A percentile compares a stretch with the other conserved stretches of the same genome.
Evolutionary conservation across 352 stramenopile genomes (phyloP).

Genomic region (Phytophthora aleatoria): DNA sequence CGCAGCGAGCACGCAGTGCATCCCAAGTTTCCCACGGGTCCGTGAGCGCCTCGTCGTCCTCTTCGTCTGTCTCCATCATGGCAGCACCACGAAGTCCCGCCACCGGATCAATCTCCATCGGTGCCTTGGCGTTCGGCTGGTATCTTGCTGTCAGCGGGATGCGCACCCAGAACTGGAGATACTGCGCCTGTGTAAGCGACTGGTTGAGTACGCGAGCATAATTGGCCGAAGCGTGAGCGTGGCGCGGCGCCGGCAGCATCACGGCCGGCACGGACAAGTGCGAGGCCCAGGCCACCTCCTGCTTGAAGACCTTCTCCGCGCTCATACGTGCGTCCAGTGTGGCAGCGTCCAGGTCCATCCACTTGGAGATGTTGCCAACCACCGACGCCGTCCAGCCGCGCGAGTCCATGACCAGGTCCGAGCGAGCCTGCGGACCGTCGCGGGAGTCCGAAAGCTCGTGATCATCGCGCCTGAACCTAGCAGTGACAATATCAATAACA

Average conservation of each 20-base stretch:
- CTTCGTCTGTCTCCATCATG: slow-evolving; percentile 33
- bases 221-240: slow-evolving; percentile 58
- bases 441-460: slow-evolving; percentile 60
- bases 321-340: slow-evolving; percentile 45
- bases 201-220: slow-evolving; percentile 90
- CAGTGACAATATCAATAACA: not conserved
- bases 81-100: slow-evolving; percentile 24
- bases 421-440: slow-evolving; percentile 65
- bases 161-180: slow-evolving; percentile 90
- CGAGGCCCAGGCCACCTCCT: slow-evolving; percentile 95
- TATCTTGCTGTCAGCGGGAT: slow-evolving; percentile 64
- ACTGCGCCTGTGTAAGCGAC: slow-evolving; percentile 70
- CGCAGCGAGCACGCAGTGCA: slow-evolving; percentile 75
- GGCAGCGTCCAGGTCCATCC: slow-evolving; percentile 72
- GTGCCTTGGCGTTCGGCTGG: slow-evolving; percentile 17
- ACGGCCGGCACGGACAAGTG: slow-evolving; percentile 96
- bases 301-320: slow-evolving; percentile 83
- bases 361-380: slow-evolving; percentile 80
- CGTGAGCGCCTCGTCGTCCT: slow-evolving; percentile 37
- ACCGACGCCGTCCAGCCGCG: slow-evolving; percentile 84
- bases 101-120: slow-evolving; percentile 21
- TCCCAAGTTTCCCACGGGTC: slow-evolving; percentile 84
- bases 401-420: slow-evolving; percentile 85
- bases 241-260: slow-evolving; percentile 83
- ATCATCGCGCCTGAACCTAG: slow-evolving; percentile 77